These are phyloP conservation scores for Dentipellis fragilis DNA, from an alignment of 768 basidiomycete species.

Conservation along the genomic window DNA sequence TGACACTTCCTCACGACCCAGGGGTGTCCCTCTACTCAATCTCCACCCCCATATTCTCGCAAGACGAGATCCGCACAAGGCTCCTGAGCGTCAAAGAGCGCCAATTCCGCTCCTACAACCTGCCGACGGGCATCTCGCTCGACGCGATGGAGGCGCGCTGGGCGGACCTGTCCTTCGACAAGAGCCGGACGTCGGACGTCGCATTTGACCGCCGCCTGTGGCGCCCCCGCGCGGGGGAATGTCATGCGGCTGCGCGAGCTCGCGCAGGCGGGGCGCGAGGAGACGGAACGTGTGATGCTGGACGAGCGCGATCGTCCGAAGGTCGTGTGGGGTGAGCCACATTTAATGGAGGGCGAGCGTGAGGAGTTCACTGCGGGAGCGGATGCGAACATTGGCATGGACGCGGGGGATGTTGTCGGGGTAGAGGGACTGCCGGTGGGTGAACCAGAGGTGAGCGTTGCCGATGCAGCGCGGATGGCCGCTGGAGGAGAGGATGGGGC, in stretches of 20 bases:
- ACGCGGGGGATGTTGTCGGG: too few species aligned
- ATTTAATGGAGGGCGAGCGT: too few species aligned
- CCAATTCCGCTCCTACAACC: conserved; percentile 33
- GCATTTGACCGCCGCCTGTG: conserved; percentile 24
- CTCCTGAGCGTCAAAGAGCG: conserved; percentile 28
- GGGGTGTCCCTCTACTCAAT: conserved; percentile 59
- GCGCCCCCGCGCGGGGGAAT: conserved; percentile 19
- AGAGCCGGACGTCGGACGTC: conserved; percentile 6
- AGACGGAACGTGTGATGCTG: conserved; percentile 26
- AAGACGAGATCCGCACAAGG: conserved; percentile 25
- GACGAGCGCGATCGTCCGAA: conserved; percentile 14
- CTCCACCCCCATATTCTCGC: conserved; percentile 24
- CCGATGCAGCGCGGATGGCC: too few species aligned
- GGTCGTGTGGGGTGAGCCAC: too few species aligned
- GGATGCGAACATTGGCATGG: too few species aligned
- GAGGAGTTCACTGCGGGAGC: too few species aligned
- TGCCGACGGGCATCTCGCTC: conserved; percentile 39
- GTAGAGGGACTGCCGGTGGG: too few species aligned
- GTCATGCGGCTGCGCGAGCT: conserved; percentile 36
- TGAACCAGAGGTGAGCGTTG: too few species aligned
- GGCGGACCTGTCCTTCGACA: conserved; percentile 29
- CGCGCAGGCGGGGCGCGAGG: conserved; percentile 34
- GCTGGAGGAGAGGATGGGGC: too few species aligned
- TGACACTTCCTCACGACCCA: conserved; percentile 17
- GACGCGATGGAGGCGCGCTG: conserved; percentile 29